phyloP scores from a whole-genome alignment of 176 grass and related monocot species.

The maize (Zea mays) region DNA sequence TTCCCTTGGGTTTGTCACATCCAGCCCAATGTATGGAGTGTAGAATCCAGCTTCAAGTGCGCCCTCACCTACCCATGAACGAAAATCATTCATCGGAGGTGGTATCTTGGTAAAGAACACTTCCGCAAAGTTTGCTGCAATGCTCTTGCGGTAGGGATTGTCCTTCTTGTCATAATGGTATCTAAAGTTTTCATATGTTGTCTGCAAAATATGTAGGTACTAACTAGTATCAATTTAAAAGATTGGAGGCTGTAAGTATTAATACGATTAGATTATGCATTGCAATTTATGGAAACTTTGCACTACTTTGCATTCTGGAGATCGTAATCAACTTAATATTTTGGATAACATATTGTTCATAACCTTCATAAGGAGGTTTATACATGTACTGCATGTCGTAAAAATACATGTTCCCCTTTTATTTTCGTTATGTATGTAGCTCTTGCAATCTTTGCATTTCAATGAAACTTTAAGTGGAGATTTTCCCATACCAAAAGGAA shows the following conservation, averaged over 20 bases:
- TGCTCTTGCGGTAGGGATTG: slow-evolving; percentile 59
- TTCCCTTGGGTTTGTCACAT: slow-evolving; percentile 33
- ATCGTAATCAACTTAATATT: background rate
- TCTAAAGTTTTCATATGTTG: slow-evolving; percentile 72
- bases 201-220: slow-evolving; percentile 38
- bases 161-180: slow-evolving; percentile 60
- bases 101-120: slow-evolving; percentile 61
- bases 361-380: background rate
- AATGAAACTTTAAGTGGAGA: background rate
- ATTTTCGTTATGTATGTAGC: background rate
- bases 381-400: background rate
- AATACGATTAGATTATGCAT: background rate
- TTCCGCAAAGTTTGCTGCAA: slow-evolving; percentile 48
- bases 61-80: slow-evolving; percentile 50
- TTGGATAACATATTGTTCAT: background rate
- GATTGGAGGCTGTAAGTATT: background rate
- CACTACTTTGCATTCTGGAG: background rate
- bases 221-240: slow-evolving; percentile 11
- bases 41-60: slow-evolving; percentile 50
- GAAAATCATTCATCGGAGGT: slow-evolving; percentile 55
- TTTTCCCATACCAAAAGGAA: background rate
- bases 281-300: background rate
- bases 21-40: slow-evolving; percentile 51
- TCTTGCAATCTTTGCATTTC: background rate
- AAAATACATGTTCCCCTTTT: background rate